These are phyloP conservation scores for Apiospora saccharicola DNA, from an alignment of 2,329 filamentous ascomycete genomes.

Conservation along the genomic window DNA sequence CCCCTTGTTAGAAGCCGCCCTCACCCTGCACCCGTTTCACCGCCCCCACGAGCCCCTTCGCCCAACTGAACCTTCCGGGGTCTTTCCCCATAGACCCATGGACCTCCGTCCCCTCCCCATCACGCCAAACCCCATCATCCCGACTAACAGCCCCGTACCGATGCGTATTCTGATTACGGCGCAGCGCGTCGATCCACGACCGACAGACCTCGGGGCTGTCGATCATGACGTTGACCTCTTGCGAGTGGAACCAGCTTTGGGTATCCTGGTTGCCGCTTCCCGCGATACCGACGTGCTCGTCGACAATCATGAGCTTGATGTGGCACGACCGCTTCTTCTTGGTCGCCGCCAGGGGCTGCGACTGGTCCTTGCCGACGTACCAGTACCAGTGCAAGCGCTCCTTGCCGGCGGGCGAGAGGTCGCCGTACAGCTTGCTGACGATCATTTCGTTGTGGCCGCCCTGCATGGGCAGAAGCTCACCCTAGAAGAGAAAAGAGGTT, in stretches of 20 bases:
- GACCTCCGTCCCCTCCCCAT: conserved; percentile 53
- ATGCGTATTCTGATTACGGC: conserved; percentile 72
- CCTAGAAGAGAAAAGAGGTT: conserved; percentile 46
- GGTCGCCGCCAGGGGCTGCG: conserved; percentile 68
- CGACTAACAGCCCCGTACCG: conserved; percentile 60
- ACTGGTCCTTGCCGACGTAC: conserved; percentile 79
- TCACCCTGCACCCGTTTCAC: conserved; percentile 39
- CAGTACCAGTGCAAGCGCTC: conserved; percentile 67
- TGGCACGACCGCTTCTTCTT: conserved; percentile 75
- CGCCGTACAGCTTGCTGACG: conserved; percentile 63
- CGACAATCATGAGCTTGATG: conserved; percentile 79
- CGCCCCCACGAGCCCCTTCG: conserved; percentile 38
- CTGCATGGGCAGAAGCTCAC: conserved; percentile 78
- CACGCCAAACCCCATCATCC: conserved; percentile 69
- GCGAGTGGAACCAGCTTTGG: conserved; percentile 79
- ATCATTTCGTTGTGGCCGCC: conserved; percentile 80
- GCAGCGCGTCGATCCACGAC: conserved; percentile 67
- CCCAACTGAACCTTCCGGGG: conserved; percentile 47
- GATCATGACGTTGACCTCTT: conserved; percentile 80
- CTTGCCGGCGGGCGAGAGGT: conserved; percentile 57
- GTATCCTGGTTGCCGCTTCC: conserved; percentile 84
- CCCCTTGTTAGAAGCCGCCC: conserved; percentile 37
- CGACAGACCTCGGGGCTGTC: conserved; percentile 68
- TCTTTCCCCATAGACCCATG: conserved; percentile 60
- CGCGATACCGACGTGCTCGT: conserved; percentile 72